phyloP scores from a whole-genome alignment of 1,139 yeast species.

The Nakaseomyces kungkrabaensis region DNA sequence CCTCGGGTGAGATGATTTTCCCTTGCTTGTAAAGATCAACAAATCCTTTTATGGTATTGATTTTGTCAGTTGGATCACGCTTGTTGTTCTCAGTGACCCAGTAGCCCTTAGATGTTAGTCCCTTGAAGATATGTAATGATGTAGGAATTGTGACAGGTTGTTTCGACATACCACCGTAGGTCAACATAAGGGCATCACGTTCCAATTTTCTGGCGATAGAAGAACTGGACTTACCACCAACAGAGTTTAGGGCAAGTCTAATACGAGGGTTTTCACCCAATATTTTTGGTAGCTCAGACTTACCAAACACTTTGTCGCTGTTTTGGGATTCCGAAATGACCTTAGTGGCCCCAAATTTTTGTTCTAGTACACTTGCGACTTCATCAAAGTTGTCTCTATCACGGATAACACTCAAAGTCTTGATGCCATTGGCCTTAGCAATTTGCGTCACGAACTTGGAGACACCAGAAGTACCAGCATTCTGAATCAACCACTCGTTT shows the following conservation, averaged over 20 bases:
- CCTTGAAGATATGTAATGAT: conserved; percentile 79
- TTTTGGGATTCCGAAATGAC: conserved; percentile 86
- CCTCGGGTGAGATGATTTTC: conserved; percentile 33
- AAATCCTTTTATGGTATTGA: conserved; percentile 48
- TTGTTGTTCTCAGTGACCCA: conserved; percentile 84
- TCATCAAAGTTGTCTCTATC: conserved; percentile 67
- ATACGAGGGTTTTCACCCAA: conserved; percentile 40
- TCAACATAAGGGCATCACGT: conserved; percentile 63
- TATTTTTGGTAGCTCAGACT: conserved; percentile 53
- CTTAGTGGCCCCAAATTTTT: conserved; percentile 76
- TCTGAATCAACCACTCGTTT: conserved; percentile 85
- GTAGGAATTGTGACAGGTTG: conserved; percentile 90
- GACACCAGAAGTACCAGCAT: conserved; percentile 94
- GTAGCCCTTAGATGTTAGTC: conserved; percentile 76
- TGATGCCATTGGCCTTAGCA: conserved; percentile 65
- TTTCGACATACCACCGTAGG: conserved; percentile 97
- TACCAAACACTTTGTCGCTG: conserved; percentile 53
- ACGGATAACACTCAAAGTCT: conserved; percentile 80
- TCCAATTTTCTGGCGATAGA: conserved; percentile 74
- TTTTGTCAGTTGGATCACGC: conserved; percentile 52
- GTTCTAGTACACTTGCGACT: conserved; percentile 35
- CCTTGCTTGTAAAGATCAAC: conserved; percentile 59
- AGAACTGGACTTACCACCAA: conserved; percentile 81
- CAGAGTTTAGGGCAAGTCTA: conserved; percentile 79
- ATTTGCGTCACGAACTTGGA: conserved; percentile 91